Percentiles rank a stretch among this genome's conserved stretches.
Conservation (phyloP, 345 rosid genomes). For the Passiflora organensis region DNA sequence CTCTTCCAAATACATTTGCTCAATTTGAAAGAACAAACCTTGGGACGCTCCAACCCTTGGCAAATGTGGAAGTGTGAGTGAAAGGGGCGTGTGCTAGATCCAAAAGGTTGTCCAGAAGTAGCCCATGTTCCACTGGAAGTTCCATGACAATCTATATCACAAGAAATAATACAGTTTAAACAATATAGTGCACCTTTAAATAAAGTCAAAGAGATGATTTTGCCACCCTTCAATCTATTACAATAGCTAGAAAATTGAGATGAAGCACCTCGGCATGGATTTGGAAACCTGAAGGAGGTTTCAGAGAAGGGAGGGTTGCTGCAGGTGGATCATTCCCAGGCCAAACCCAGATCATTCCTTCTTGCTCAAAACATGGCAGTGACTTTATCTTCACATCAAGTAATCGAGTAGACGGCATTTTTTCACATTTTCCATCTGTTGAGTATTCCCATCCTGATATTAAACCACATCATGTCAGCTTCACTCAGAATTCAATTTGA, state of each 20-base stretch:
- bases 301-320: conserved; percentile 63
- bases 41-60: conserved; percentile 97
- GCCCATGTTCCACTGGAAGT: conserved; percentile 96
- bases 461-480: too few relatives aligned
- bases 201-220: background rate
- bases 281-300: conserved; percentile 82
- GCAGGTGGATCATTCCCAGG: conserved; percentile 84
- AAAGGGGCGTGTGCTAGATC: conserved; percentile 99
- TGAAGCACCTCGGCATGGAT: conserved; percentile 86
- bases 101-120: conserved; percentile 88
- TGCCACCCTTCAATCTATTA: background rate
- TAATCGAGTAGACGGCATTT: conserved; percentile 88
- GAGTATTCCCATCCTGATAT: conserved; percentile 92
- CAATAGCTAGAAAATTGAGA: background rate
- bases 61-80: conserved; percentile 94
- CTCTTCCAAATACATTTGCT: too few relatives aligned
- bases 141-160: conserved; percentile 90
- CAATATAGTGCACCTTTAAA: background rate
- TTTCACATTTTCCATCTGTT: conserved; percentile 87
- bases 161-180: conserved; percentile 2
- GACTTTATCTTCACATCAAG: conserved; percentile 66
- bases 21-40: conserved; percentile 43
- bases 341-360: conserved; percentile 99
- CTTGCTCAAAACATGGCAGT: conserved; percentile 83
- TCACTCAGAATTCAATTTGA: too few relatives aligned